phyloP scores from a whole-genome alignment of 768 basidiomycete genomes.

The Tylopilus intermedius region DNA sequence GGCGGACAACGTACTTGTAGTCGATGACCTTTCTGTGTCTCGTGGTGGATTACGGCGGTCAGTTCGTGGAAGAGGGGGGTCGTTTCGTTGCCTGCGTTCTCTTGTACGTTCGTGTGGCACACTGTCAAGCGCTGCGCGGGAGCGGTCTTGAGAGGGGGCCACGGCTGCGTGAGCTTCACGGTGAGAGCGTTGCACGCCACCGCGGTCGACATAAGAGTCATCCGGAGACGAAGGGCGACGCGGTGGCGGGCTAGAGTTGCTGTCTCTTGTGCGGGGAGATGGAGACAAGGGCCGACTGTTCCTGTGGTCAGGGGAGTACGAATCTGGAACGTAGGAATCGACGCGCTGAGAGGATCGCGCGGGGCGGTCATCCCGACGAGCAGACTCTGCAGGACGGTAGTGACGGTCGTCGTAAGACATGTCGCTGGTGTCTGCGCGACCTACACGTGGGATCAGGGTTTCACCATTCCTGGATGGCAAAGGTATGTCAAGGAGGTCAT shows the following conservation, averaged over 20 bases:
- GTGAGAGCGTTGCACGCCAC: constrained; percentile 15
- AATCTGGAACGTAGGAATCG: constrained; percentile 28
- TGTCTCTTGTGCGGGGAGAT: constrained; percentile 23
- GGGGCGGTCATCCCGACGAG: constrained; percentile 27
- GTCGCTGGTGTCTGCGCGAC: constrained; percentile 25
- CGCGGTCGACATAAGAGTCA: constrained; percentile 21
- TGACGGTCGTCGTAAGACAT: constrained; percentile 61
- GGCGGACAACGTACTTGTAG: constrained; percentile 46
- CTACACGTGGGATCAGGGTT: constrained; percentile 22
- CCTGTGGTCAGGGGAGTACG: constrained; percentile 23
- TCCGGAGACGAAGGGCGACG: constrained; percentile 22
- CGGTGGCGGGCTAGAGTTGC: constrained; percentile 17
- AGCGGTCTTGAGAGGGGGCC: constrained; percentile 23
- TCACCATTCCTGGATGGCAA: constrained; percentile 23
- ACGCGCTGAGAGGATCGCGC: constrained; percentile 16
- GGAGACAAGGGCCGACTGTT: constrained; percentile 19
- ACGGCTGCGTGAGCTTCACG: constrained; percentile 17
- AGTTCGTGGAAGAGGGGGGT: constrained; percentile 11
- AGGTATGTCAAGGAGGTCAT: constrained; percentile 26
- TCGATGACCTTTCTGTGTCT: constrained; percentile 32
- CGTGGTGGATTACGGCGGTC: constrained; percentile 25
- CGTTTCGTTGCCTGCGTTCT: constrained; percentile 27
- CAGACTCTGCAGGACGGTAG: constrained; percentile 48
- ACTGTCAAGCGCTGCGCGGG: constrained; percentile 16
- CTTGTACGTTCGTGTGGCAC: constrained; percentile 16